Evolutionary conservation across 1,284 basidiomycete genomes (phyloP), one percentile per base, ranked within the genome.

Genomic region (Leccinum solheimii): DNA sequence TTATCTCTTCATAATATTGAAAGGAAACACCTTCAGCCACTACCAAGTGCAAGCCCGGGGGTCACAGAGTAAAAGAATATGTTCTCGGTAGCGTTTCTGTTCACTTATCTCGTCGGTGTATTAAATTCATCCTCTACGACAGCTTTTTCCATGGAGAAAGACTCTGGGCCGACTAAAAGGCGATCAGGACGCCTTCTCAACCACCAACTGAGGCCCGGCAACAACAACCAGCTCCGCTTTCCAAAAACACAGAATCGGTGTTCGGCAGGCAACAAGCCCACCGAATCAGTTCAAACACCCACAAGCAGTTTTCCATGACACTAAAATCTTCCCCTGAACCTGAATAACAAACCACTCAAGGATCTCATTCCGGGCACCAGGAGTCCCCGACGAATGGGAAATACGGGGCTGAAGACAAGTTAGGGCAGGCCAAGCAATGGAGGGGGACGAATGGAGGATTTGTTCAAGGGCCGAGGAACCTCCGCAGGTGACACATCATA

Each of bases 1-100:
- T n/a, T n/a, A n/a, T n/a, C 21, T 34, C 26, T 3, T 10, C n/a
- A 5, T n/a, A 40, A n/a, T 16, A n/a, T n/a, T 19, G 84, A 0
- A 32, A 21, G 52, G 19, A 9, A 43, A 11, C 8, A 40, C 14
- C 16, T 6, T 9, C 6, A 8, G 8, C 7, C 36, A 19, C 10
- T 19, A 10, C 27, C 27, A 3, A 43, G n/a, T 43, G 11, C 10
- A 19, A 19, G n/a, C 27, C 1, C 40, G 36, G 40, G 5, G 0
- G 10, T 45, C 11, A 19, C 43, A 45, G 40, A 0, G 26, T 8
- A 19, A 0, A 5, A 1, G n/a, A 9, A 43, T 8, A 43, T 19
- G 40, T 19, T 40, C 1, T 10, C 4, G 40, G 40, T 45, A 19
- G 5, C 8, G 43, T 45, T 45, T 45, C n/a, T 11, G 10, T 19